These are phyloP conservation scores for Dactylellina leptospora DNA, from an alignment of 2,329 filamentous ascomycete genomes.

Conservation along the genomic window DNA sequence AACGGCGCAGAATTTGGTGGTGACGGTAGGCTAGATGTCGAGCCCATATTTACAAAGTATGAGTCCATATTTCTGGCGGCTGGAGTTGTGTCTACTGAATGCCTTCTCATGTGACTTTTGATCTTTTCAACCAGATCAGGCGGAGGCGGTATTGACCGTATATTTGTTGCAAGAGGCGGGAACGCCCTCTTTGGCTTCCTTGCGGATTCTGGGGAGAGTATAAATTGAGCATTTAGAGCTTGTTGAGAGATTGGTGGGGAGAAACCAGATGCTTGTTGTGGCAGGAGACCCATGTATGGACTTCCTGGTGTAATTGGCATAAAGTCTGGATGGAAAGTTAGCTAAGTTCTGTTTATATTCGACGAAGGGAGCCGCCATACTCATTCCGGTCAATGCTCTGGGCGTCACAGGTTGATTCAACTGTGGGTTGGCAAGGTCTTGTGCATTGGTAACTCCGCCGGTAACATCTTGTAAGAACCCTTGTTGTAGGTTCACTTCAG, in stretches of 20 bases:
- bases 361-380: constrained; percentile 17
- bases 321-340: constrained; percentile 33
- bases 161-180: constrained; percentile 43
- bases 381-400: constrained; percentile 48
- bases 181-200: constrained; percentile 44
- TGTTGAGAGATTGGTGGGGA: constrained; percentile 47
- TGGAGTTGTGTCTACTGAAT: constrained; percentile 45
- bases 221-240: constrained; percentile 39
- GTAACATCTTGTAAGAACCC: constrained; percentile 50
- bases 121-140: constrained; percentile 45
- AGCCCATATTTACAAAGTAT: constrained; percentile 44
- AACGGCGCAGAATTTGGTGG: constrained; percentile 55
- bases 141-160: constrained; percentile 44
- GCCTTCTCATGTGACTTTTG: constrained; percentile 48
- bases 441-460: constrained; percentile 43
- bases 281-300: constrained; percentile 37
- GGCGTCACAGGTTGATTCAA: constrained; percentile 37
- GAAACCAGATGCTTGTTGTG: constrained; percentile 36
- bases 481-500: constrained; percentile 47
- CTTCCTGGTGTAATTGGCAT: constrained; percentile 46
- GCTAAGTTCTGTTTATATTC: not conserved
- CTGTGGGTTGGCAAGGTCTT: constrained; percentile 41
- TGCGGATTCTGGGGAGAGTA: constrained; percentile 42
- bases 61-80: constrained; percentile 44
- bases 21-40: constrained; percentile 54